Conservation (phyloP, 2,329 filamentous ascomycete species). For the Sporothrix luriei region DNA sequence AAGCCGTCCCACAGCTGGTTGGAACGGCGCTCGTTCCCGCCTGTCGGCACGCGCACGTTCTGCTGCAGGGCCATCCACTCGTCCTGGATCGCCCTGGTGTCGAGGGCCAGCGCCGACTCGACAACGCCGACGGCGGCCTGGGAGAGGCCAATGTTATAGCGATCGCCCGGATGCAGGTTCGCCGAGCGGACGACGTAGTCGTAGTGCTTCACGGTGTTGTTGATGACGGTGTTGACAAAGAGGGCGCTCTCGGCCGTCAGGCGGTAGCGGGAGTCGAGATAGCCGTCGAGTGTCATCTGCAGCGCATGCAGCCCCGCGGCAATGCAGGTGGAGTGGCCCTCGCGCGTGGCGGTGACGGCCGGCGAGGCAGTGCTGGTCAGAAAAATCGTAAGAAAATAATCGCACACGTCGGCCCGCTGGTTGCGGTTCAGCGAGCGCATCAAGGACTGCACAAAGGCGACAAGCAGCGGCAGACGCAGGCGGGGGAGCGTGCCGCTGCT, state of each 20-base stretch:
- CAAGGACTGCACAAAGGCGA: constrained; percentile 78
- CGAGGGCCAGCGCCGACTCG: constrained; percentile 66
- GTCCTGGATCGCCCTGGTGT: constrained; percentile 68
- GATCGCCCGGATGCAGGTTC: constrained; percentile 49
- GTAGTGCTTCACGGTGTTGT: constrained; percentile 65
- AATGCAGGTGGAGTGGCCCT: constrained; percentile 63
- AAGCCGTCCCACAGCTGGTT: constrained; percentile 78
- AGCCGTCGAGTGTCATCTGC: constrained; percentile 59
- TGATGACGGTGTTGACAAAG: constrained; percentile 66
- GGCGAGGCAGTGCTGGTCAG: constrained; percentile 47
- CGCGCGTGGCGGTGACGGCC: constrained; percentile 57
- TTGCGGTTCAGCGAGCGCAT: constrained; percentile 74
- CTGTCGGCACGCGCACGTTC: constrained; percentile 61
- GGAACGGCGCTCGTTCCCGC: constrained; percentile 70
- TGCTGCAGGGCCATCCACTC: constrained; percentile 69
- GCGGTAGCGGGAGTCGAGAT: constrained; percentile 52
- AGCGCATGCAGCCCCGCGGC: constrained; percentile 66
- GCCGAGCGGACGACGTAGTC: constrained; percentile 61
- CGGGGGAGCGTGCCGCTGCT: not conserved
- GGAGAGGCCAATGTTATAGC: constrained; percentile 55
- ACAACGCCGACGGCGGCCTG: constrained; percentile 65
- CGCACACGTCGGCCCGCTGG: constrained; percentile 72
- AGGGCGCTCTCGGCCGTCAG: constrained; percentile 47
- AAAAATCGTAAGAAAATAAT: constrained; percentile 74
- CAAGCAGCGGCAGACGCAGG: constrained; percentile 53